phyloP scores from a whole-genome alignment of 148 eudicot genomes.

The Mesembryanthemum crystallinum region DNA sequence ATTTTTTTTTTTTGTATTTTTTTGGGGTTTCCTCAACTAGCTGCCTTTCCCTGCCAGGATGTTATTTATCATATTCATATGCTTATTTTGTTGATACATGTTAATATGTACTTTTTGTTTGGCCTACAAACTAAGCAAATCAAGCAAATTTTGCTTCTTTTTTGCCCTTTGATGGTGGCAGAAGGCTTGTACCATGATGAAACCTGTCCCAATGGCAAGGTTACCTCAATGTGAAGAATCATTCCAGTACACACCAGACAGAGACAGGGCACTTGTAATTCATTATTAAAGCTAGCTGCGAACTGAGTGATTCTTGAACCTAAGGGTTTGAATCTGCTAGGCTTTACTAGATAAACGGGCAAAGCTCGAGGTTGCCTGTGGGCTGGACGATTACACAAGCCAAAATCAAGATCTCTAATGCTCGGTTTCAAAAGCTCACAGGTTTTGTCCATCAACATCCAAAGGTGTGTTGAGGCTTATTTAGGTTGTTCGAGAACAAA shows the following conservation, averaged over 20 bases:
- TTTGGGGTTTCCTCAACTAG: constrained; percentile 8
- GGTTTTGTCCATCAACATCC: too few species aligned
- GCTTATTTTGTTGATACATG: neutral
- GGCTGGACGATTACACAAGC: too few species aligned
- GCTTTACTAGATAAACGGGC: neutral
- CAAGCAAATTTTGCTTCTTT: neutral
- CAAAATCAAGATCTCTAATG: too few species aligned
- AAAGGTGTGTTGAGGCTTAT: too few species aligned
- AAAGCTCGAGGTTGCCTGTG: too few species aligned
- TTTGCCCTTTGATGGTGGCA: constrained; percentile 13
- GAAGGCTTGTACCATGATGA: neutral
- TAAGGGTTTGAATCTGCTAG: neutral
- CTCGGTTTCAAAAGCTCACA: too few species aligned
- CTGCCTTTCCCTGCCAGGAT: constrained; percentile 3
- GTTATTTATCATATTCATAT: neutral
- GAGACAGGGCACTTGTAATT: neutral
- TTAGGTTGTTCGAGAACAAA: too few species aligned
- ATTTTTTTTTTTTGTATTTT: neutral
- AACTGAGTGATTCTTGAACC: neutral
- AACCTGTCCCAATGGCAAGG: neutral
- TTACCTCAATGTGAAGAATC: neutral
- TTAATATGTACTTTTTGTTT: neutral
- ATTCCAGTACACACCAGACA: neutral
- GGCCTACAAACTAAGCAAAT: neutral
- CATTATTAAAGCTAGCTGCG: neutral